Percentiles rank a stretch among this genome's conserved stretches.
Evolutionary conservation across 768 basidiomycete species (phyloP).

Genomic region (Arthromyces matolae): DNA sequence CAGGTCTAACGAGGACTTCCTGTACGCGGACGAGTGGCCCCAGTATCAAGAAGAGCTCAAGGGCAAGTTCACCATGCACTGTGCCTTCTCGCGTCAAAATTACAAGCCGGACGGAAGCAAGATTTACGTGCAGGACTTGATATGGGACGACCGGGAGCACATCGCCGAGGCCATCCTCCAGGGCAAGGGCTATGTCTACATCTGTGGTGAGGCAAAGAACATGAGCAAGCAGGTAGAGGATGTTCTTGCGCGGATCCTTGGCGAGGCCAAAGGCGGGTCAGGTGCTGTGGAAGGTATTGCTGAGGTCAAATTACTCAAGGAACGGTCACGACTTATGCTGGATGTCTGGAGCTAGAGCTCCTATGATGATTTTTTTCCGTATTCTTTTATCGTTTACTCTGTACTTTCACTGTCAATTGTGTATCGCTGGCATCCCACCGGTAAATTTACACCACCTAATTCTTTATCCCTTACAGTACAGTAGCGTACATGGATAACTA

Average conservation of each 20-base stretch:
- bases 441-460: slow-evolving; percentile 17
- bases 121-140: slow-evolving; percentile 97
- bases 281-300: slow-evolving; percentile 85
- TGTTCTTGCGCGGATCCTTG: slow-evolving; percentile 75
- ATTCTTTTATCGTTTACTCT: background rate
- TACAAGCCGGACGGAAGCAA: slow-evolving; percentile 89
- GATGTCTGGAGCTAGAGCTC: slow-evolving; percentile 80
- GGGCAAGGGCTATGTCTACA: slow-evolving; percentile 95
- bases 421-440: slow-evolving; percentile 5
- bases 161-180: slow-evolving; percentile 88
- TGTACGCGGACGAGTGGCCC: slow-evolving; percentile 96
- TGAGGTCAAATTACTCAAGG: slow-evolving; percentile 94
- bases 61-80: slow-evolving; percentile 87
- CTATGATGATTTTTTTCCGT: slow-evolving; percentile 11
- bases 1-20: slow-evolving; percentile 80
- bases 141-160: slow-evolving; percentile 82
- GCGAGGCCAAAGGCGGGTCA: slow-evolving; percentile 89
- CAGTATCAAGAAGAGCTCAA: slow-evolving; percentile 80
- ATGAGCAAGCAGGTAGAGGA: slow-evolving; percentile 98
- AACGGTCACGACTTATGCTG: slow-evolving; percentile 79
- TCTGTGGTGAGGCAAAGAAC: slow-evolving; percentile 93
- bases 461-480: slow-evolving; percentile 12
- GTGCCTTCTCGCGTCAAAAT: slow-evolving; percentile 89
- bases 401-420: slow-evolving; percentile 5
- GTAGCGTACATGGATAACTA: slow-evolving; percentile 12